Percentiles rank a stretch among this genome's conserved stretches.
These are phyloP conservation scores for Leishmania guyanensis DNA, from an alignment of 208 protist genomes.

Conservation along the genomic window DNA sequence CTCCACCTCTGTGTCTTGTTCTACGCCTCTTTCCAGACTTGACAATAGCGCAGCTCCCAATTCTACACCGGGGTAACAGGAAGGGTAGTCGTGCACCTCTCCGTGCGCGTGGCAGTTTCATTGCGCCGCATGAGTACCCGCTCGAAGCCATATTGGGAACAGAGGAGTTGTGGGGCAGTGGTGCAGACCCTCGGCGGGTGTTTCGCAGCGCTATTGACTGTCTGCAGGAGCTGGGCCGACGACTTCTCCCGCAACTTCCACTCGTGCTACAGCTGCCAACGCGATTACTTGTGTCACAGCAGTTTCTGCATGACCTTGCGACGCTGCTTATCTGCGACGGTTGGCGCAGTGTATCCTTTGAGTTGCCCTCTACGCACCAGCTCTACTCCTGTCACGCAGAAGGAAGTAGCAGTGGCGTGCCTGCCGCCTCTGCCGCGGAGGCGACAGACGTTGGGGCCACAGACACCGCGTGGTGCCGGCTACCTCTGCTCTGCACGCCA, in stretches of 20 bases:
- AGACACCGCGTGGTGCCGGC: conserved; percentile 34
- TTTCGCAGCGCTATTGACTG: conserved; percentile 28
- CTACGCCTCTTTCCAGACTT: conserved; percentile 61
- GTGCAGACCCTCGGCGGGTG: conserved; percentile 20
- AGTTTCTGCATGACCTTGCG: conserved; percentile 43
- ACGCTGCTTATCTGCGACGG: conserved; percentile 18
- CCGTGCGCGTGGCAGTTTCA: neutral
- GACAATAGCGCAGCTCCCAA: conserved; percentile 38
- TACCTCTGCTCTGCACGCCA: conserved; percentile 38
- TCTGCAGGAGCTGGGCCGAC: conserved; percentile 24
- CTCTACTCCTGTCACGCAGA: conserved; percentile 20
- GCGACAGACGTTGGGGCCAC: neutral
- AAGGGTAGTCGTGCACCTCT: neutral
- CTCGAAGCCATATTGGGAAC: conserved; percentile 34
- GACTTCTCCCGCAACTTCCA: conserved; percentile 25
- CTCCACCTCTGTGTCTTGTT: conserved; percentile 34
- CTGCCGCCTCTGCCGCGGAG: neutral
- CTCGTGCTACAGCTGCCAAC: conserved; percentile 58
- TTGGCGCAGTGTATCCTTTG: conserved; percentile 41
- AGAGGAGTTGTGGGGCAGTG: conserved; percentile 40
- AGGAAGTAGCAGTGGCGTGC: neutral
- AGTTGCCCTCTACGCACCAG: conserved; percentile 49
- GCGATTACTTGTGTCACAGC: conserved; percentile 57
- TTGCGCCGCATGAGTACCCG: conserved; percentile 30
- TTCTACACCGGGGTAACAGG: neutral